Evolutionary conservation across 345 rosid species (phyloP), one percentile per base, ranked within the genome.

Genomic region (Hibiscus mutabilis): DNA sequence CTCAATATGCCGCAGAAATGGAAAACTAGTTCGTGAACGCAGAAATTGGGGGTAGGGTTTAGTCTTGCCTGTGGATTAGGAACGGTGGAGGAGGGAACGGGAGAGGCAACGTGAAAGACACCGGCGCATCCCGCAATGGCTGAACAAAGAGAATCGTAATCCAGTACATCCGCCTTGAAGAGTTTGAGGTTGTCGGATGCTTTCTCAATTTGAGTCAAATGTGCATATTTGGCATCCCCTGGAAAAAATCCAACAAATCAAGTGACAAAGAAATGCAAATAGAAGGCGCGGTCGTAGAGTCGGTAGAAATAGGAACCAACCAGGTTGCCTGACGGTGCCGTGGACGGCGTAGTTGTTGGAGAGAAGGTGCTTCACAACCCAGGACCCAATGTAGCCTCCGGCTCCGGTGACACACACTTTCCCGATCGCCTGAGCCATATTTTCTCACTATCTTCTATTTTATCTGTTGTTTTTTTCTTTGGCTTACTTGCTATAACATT

Each of bases 41-140:
- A 52, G 47, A 49, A 29, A 53, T n/a, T 2, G 4, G 2, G 42
- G n/a, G 16, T 9, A 15, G 9, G 15, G 35, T 21, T 21, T 9
- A 21, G 29, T 15, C 59, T 33, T 62, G 60, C 75, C 75, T 72
- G 60, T 24, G 75, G 81, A 79, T 86, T 83, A 14, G 83, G 66
- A 6, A 79, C 80, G 69, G 78, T 21, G 64, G 80, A 6, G 55
- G 79, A 55, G 19, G 89, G 90, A 78, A 90, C 89, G 0, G 92
- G 96, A 37, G 79, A 77, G 59, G 91, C 96, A 0, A 86, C 88
- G 78, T 90, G 98, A 75, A 92, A 83, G 61, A 88, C 91, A 2
- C 90, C 92, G 7, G 0, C 58, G 69, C 89, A 92, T 16, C 96
- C 94, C 24, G 63, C 12, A 15, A 87, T 76, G 0, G 93, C 92